These are phyloP conservation scores for Acacia crassicarpa DNA, from an alignment of 306 rosid species.

Conservation along the genomic window DNA sequence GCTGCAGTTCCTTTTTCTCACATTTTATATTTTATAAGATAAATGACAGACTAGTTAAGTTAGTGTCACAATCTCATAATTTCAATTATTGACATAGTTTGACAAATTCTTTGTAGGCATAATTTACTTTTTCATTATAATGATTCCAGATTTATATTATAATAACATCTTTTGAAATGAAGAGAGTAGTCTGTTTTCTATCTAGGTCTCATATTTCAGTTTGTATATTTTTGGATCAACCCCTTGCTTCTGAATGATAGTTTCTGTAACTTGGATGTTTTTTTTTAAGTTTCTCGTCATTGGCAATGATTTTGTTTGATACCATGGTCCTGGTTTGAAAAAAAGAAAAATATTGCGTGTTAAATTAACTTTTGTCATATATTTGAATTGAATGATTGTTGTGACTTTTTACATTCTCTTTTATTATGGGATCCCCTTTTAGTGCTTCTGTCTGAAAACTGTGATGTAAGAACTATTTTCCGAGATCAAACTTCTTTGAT, in stretches of 20 bases:
- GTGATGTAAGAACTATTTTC: neutral
- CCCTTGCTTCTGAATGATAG: neutral
- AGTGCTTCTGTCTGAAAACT: neutral
- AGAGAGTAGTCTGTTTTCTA: neutral
- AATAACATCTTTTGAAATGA: neutral
- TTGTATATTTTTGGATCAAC: neutral
- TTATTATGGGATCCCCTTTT: neutral
- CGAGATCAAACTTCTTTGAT: neutral
- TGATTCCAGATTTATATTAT: neutral
- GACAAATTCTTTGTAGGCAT: neutral
- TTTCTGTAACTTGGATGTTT: neutral
- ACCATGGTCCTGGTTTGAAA: neutral
- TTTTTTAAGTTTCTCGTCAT: neutral
- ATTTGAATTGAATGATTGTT: slow-evolving; percentile 7
- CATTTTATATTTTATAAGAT: slow-evolving; percentile 16
- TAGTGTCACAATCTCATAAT: neutral
- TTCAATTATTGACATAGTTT: neutral
- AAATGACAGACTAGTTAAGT: neutral
- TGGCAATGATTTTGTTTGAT: neutral
- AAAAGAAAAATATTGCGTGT: neutral
- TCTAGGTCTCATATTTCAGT: neutral
- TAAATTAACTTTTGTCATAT: neutral
- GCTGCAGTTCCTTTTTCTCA: slow-evolving; percentile 4
- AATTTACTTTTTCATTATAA: neutral
- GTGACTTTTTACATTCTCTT: neutral